Evolutionary conservation across 2,329 filamentous ascomycete species (phyloP).

Genomic region (Fusarium domesticum): DNA sequence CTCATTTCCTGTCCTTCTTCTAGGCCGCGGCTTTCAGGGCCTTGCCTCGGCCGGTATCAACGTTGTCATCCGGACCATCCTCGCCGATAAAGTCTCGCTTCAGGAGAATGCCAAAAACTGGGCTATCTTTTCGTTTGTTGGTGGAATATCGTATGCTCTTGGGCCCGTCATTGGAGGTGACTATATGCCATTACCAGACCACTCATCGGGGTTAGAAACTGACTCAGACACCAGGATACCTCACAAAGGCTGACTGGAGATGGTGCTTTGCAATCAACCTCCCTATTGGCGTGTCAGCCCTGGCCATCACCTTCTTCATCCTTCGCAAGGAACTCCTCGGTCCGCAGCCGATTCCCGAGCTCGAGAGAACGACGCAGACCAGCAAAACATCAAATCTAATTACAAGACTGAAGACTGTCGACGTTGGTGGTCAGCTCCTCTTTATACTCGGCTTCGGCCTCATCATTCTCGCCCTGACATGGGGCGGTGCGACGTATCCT

Average conservation of each 20-base stretch:
- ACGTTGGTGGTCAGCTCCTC: slow-evolving; percentile 53
- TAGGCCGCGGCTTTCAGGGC: slow-evolving; percentile 63
- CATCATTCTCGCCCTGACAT: slow-evolving; percentile 53
- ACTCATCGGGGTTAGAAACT: not conserved
- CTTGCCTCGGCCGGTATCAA: slow-evolving; percentile 59
- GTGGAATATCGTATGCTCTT: slow-evolving; percentile 56
- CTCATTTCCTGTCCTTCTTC: slow-evolving; percentile 56
- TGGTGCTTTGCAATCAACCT: slow-evolving; percentile 66
- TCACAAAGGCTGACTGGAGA: slow-evolving; percentile 56
- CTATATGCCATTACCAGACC: not conserved
- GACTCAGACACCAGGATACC: slow-evolving; percentile 36
- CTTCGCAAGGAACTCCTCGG: slow-evolving; percentile 58
- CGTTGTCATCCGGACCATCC: slow-evolving; percentile 59
- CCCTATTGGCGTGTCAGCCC: slow-evolving; percentile 51
- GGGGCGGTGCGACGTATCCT: slow-evolving; percentile 52
- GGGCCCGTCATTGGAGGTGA: slow-evolving; percentile 59
- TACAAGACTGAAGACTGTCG: slow-evolving; percentile 51
- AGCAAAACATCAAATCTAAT: slow-evolving; percentile 35
- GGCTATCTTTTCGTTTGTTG: slow-evolving; percentile 58
- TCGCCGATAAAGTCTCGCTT: slow-evolving; percentile 62
- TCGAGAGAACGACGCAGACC: slow-evolving; percentile 38
- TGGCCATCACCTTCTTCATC: slow-evolving; percentile 54
- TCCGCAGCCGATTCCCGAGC: slow-evolving; percentile 46
- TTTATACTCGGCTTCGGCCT: slow-evolving; percentile 55
- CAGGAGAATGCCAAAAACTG: slow-evolving; percentile 61